phyloP scores from a whole-genome alignment of 2,329 filamentous ascomycete species.

The Exophiala mesophila region DNA sequence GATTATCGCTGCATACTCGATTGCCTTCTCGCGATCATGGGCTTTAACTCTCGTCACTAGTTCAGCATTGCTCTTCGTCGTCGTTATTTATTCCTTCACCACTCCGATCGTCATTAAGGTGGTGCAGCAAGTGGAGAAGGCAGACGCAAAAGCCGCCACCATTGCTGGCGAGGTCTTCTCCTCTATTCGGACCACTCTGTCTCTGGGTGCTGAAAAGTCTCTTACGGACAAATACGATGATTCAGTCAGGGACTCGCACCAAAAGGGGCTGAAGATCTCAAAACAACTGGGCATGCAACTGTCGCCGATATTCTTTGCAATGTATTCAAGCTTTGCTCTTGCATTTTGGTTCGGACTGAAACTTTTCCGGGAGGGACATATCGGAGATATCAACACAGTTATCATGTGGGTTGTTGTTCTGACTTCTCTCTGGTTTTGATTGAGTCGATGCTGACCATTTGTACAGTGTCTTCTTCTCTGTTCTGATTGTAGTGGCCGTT shows the following conservation, averaged over 20 bases:
- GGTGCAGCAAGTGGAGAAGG: constrained; percentile 27
- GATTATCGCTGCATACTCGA: constrained; percentile 43
- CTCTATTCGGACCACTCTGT: constrained; percentile 42
- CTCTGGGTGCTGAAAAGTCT: constrained; percentile 38
- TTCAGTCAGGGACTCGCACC: constrained; percentile 36
- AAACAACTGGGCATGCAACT: constrained; percentile 32
- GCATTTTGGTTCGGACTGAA: constrained; percentile 37
- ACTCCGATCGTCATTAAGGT: constrained; percentile 31
- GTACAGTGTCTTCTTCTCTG: constrained; percentile 34
- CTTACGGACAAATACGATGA: constrained; percentile 34
- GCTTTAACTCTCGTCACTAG: constrained; percentile 49
- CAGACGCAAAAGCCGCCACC: constrained; percentile 38
- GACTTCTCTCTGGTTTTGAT: background rate
- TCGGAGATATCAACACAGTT: constrained; percentile 34
- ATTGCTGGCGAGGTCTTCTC: constrained; percentile 42
- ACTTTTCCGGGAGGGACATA: constrained; percentile 32
- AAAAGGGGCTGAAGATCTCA: constrained; percentile 30
- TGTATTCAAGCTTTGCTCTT: constrained; percentile 34
- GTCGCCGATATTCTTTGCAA: constrained; percentile 33
- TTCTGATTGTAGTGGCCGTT: constrained; percentile 41
- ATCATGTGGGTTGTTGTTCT: constrained; percentile 30
- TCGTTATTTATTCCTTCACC: constrained; percentile 27
- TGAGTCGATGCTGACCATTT: constrained; percentile 4
- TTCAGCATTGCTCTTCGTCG: constrained; percentile 42
- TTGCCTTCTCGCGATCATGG: constrained; percentile 51